These are phyloP conservation scores for Eutypella sp. DNA, from an alignment of 2,329 filamentous ascomycete genomes.

Conservation along the genomic window DNA sequence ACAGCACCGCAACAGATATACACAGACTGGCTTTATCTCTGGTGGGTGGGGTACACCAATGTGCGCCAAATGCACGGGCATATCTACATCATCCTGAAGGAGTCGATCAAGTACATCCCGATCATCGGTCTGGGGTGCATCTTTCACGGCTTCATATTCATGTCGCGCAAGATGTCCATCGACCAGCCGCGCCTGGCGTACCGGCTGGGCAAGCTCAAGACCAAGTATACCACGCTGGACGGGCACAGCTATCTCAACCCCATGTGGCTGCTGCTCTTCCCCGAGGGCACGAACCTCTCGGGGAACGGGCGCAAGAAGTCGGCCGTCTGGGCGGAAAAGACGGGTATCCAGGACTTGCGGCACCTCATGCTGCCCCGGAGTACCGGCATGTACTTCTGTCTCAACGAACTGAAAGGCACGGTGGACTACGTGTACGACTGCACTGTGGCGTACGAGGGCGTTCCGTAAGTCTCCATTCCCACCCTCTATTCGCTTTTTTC, in stretches of 20 bases:
- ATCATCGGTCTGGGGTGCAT: slow-evolving; percentile 76
- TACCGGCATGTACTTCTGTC: slow-evolving; percentile 74
- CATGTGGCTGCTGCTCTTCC: slow-evolving; percentile 88
- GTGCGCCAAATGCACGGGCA: slow-evolving; percentile 73
- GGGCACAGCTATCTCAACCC: slow-evolving; percentile 60
- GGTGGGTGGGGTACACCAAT: slow-evolving; percentile 88
- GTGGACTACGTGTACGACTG: slow-evolving; percentile 88
- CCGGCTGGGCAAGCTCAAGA: slow-evolving; percentile 66
- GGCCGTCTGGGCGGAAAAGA: slow-evolving; percentile 71
- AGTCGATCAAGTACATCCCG: slow-evolving; percentile 77
- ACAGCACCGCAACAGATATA: slow-evolving; percentile 62
- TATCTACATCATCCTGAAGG: slow-evolving; percentile 86
- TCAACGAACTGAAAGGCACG: slow-evolving; percentile 68
- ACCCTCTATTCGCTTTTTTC: neutral
- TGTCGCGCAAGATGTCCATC: slow-evolving; percentile 82
- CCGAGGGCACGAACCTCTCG: slow-evolving; percentile 80
- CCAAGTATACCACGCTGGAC: slow-evolving; percentile 45
- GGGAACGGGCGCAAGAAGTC: slow-evolving; percentile 66
- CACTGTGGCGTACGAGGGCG: slow-evolving; percentile 91
- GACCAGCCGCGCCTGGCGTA: slow-evolving; percentile 73
- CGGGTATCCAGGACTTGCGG: slow-evolving; percentile 64
- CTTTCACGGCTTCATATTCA: slow-evolving; percentile 86
- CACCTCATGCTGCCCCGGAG: slow-evolving; percentile 74
- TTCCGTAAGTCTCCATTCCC: slow-evolving; percentile 58
- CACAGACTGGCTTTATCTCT: slow-evolving; percentile 87